Evolutionary conservation across 768 basidiomycete species (phyloP).

Genomic region (Russula ochroleuca): DNA sequence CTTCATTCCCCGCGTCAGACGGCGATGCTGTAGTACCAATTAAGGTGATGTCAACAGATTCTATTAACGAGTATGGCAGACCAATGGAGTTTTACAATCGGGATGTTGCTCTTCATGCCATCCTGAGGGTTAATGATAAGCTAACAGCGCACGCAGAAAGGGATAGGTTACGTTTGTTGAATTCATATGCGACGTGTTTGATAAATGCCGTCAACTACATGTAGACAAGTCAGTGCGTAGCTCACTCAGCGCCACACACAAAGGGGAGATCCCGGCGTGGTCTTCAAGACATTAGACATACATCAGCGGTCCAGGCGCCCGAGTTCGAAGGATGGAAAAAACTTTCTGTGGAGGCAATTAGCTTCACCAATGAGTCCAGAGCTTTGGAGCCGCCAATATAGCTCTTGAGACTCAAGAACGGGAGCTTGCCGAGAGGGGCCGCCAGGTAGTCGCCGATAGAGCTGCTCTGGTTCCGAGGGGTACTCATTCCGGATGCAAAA

Average conservation of each 20-base stretch:
- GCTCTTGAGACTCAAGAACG: slow-evolving; percentile 41
- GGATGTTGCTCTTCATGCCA: slow-evolving; percentile 75
- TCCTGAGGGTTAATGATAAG: slow-evolving; percentile 38
- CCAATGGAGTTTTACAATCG: slow-evolving; percentile 75
- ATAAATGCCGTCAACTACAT: slow-evolving; percentile 75
- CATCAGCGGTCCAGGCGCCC: slow-evolving; percentile 75
- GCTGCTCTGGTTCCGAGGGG: slow-evolving; percentile 47
- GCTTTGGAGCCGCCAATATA: slow-evolving; percentile 84
- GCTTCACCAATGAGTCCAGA: slow-evolving; percentile 75
- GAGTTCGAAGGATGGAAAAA: slow-evolving; percentile 92
- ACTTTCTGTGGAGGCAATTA: slow-evolving; percentile 82
- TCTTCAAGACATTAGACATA: slow-evolving; percentile 36
- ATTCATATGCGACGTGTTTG: slow-evolving; percentile 78
- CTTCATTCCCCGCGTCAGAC: slow-evolving; percentile 73
- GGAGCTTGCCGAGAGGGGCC: slow-evolving; percentile 49
- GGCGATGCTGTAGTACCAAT: slow-evolving; percentile 49
- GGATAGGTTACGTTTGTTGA: slow-evolving; percentile 60
- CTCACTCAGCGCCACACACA: slow-evolving; percentile 7
- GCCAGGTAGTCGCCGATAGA: slow-evolving; percentile 55
- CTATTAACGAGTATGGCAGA: slow-evolving; percentile 30
- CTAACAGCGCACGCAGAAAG: neutral
- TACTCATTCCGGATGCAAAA: slow-evolving; percentile 55
- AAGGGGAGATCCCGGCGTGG: neutral
- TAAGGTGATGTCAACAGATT: neutral
- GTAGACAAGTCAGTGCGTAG: slow-evolving; percentile 16